Evolutionary conservation across 345 rosid species (phyloP).

Genomic region (Citrus mangshanensis): DNA sequence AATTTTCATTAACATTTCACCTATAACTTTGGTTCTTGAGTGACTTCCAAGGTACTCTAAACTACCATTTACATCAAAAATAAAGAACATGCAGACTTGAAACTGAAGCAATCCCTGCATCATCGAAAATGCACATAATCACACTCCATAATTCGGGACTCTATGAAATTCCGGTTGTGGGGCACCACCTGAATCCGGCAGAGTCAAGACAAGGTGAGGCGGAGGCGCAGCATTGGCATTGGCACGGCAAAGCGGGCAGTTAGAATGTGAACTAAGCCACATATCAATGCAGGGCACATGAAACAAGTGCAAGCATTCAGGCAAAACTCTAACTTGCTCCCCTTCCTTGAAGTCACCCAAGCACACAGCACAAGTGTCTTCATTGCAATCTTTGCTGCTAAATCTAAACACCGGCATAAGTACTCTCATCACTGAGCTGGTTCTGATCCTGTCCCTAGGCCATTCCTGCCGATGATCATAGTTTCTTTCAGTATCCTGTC

Average conservation of each 20-base stretch:
- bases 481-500: neutral
- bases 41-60: slow-evolving; percentile 4
- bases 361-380: slow-evolving; percentile 48
- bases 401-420: slow-evolving; percentile 17
- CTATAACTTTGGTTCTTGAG: neutral
- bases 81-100: neutral
- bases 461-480: neutral
- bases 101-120: neutral
- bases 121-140: neutral
- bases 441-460: neutral
- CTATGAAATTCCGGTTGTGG: neutral
- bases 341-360: slow-evolving; percentile 40
- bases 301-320: slow-evolving; percentile 43
- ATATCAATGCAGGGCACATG: slow-evolving; percentile 48
- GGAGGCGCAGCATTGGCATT: neutral
- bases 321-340: slow-evolving; percentile 40
- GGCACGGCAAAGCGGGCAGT: slow-evolving; percentile 53
- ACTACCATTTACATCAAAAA: no score
- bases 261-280: slow-evolving; percentile 47
- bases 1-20: neutral
- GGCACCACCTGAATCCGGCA: slow-evolving; percentile 16
- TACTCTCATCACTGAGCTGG: neutral
- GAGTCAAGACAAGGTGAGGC: slow-evolving; percentile 2
- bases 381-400: slow-evolving; percentile 27
- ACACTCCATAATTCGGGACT: neutral